Evolutionary conservation across 345 rosid genomes (phyloP), one percentile per base, ranked within the genome.

Genomic region (Ceriops zippeliana): DNA sequence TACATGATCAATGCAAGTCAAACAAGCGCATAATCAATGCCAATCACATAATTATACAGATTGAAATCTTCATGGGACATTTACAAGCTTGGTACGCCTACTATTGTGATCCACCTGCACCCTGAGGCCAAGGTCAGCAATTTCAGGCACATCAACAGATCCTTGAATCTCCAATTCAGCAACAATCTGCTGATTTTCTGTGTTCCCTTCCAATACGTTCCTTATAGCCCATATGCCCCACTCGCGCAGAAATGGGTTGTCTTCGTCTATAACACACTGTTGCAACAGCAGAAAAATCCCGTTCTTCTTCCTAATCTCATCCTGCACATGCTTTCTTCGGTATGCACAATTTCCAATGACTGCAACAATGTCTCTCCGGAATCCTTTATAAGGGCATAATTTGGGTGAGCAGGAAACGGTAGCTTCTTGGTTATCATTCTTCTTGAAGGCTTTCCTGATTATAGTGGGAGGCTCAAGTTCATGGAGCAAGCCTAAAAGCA

Each of bases 141-240:
- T 87, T 75, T 88, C 87, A 32, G 96, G 96, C 66, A 84, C 69
- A 64, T 88, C 79, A 22, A 83, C 83, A 37, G 96, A 72, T n/a
- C 90, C 95, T 80, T 84, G 90, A 67, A 88, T 74, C 85, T 91
- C 90, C 85, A 89, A 81, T 49, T 86, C 91, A 5, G 87, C 84
- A 0, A 88, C 89, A 3, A 66, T 77, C 56, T 74, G 72, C 72
- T 91, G 89, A 80, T 89, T 91, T 68, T 86, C 88, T 37, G 66
- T 49, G 75, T 91, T 91, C 64, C 93, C 90, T 78, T 89, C 91
- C 75, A 89, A 63, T 56, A 91, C 31, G 72, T 91, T 91, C 75
- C 93, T 86, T 63, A 82, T 61, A 6, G 84, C 68, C 95, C 89
- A 93, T 63, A 93, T 84, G 16, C 93, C 89, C 98, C 96, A 91